These are phyloP conservation scores for Huntiella decipiens DNA, from an alignment of 2,329 filamentous ascomycete species.

Conservation along the genomic window DNA sequence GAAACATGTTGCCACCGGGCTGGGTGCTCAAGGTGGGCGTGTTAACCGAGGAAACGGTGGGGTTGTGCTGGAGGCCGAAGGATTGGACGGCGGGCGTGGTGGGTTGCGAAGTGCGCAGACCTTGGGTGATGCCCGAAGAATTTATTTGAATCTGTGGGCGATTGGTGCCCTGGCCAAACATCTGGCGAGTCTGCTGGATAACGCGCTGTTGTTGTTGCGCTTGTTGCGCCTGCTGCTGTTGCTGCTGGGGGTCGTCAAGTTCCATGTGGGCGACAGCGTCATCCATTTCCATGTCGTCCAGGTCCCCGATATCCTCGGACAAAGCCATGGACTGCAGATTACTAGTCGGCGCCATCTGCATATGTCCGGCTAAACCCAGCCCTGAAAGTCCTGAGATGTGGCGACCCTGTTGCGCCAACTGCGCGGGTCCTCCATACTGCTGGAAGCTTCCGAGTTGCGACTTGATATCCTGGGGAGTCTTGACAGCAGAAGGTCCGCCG, in stretches of 20 bases:
- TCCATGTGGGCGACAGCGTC: slow-evolving; percentile 53
- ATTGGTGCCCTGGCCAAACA: slow-evolving; percentile 45
- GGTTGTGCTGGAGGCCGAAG: slow-evolving; percentile 76
- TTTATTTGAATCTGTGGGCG: slow-evolving; percentile 61
- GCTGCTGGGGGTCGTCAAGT: slow-evolving; percentile 36
- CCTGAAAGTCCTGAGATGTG: slow-evolving; percentile 11
- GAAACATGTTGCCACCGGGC: slow-evolving; percentile 45
- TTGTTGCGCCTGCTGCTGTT: slow-evolving; percentile 13
- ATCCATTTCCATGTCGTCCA: slow-evolving; percentile 95
- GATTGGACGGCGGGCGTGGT: slow-evolving; percentile 62
- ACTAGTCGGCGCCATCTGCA: slow-evolving; percentile 25
- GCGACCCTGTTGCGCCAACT: slow-evolving; percentile 11
- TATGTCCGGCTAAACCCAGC: slow-evolving; percentile 15
- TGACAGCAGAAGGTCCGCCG: not conserved
- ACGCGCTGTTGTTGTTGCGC: slow-evolving; percentile 14
- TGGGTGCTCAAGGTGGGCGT: slow-evolving; percentile 78
- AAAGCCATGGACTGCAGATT: slow-evolving; percentile 19
- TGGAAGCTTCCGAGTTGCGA: slow-evolving; percentile 7
- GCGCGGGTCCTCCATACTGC: slow-evolving; percentile 10
- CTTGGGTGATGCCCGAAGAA: slow-evolving; percentile 56
- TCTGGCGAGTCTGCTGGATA: slow-evolving; percentile 50
- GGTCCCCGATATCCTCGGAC: slow-evolving; percentile 55
- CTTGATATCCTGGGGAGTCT: slow-evolving; percentile 1
- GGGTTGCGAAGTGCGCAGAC: slow-evolving; percentile 67
- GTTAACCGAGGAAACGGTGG: slow-evolving; percentile 91